Conservation (phyloP, 2,329 filamentous ascomycete species). For the Pestalotiopsis sp. region DNA sequence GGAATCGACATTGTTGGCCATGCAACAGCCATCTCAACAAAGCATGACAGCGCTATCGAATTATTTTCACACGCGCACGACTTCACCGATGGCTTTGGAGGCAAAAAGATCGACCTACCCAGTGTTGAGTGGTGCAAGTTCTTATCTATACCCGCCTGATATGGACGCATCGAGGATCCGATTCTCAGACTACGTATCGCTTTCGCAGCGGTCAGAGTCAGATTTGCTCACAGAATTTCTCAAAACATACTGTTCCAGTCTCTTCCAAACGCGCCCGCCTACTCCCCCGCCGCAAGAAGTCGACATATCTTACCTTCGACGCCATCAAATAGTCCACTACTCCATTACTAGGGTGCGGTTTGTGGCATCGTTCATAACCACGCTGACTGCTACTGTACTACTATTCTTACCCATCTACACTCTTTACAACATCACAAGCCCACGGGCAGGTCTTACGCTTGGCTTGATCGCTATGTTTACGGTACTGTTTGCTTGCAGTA, state of each 20-base stretch:
- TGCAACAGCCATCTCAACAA: slow-evolving; percentile 1
- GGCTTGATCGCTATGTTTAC: slow-evolving; percentile 16
- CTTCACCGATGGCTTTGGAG: background rate
- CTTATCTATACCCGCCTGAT: background rate
- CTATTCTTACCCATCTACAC: slow-evolving; percentile 11
- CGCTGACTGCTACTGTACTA: background rate
- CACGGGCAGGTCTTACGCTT: slow-evolving; percentile 12
- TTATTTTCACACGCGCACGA: slow-evolving; percentile 1
- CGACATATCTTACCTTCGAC: background rate
- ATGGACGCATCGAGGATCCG: background rate
- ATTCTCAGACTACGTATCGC: background rate
- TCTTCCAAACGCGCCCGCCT: slow-evolving; percentile 4
- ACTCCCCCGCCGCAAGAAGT: background rate
- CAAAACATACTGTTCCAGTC: background rate
- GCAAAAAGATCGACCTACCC: background rate
- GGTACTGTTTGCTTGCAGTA: slow-evolving; percentile 6
- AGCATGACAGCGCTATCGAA: slow-evolving; percentile 1
- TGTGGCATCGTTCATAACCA: background rate
- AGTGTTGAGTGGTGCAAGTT: background rate
- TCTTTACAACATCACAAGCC: slow-evolving; percentile 8
- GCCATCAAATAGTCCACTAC: background rate
- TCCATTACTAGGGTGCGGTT: background rate
- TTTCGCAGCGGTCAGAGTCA: background rate
- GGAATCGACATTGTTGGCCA: background rate
- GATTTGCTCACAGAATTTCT: slow-evolving; percentile 1